These are phyloP conservation scores for Colletotrichum sp. DNA, from an alignment of 2,329 filamentous ascomycete species.

Conservation along the genomic window DNA sequence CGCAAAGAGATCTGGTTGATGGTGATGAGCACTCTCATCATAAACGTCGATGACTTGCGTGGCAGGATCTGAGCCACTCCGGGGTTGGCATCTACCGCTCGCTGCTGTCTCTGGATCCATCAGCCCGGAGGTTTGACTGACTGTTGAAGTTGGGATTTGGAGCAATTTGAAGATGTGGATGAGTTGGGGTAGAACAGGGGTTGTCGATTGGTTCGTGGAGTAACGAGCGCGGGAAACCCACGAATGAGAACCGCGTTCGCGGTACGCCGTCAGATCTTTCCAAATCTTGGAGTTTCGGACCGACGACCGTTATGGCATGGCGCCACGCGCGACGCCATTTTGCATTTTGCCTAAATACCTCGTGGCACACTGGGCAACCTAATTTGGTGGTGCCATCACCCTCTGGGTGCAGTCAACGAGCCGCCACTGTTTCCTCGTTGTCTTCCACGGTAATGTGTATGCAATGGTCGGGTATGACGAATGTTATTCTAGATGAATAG, in stretches of 20 bases:
- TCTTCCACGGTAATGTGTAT: neutral
- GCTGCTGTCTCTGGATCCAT: neutral
- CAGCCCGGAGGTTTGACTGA: neutral
- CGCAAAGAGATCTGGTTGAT: neutral
- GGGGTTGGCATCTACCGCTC: neutral
- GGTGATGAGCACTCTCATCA: neutral
- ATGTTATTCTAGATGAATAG: neutral
- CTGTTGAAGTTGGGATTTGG: neutral
- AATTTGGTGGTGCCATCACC: conserved; percentile 10
- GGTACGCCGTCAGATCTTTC: conserved; percentile 4
- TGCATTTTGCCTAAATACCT: conserved; percentile 18
- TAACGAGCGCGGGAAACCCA: conserved; percentile 1
- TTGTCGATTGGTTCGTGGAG: conserved; percentile 12
- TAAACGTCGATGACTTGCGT: neutral
- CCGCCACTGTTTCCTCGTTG: neutral
- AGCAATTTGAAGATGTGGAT: conserved; percentile 9
- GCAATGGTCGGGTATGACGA: neutral
- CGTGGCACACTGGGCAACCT: conserved; percentile 10
- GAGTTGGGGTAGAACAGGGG: conserved; percentile 21
- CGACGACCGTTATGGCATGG: conserved; percentile 22
- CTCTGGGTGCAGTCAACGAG: neutral
- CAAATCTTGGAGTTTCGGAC: conserved; percentile 22
- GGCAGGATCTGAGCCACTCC: neutral
- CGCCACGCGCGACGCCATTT: conserved; percentile 18
- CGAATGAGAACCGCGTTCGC: conserved; percentile 3